These are phyloP conservation scores for Salix brachista DNA, from an alignment of 345 rosid genomes.

Conservation along the genomic window DNA sequence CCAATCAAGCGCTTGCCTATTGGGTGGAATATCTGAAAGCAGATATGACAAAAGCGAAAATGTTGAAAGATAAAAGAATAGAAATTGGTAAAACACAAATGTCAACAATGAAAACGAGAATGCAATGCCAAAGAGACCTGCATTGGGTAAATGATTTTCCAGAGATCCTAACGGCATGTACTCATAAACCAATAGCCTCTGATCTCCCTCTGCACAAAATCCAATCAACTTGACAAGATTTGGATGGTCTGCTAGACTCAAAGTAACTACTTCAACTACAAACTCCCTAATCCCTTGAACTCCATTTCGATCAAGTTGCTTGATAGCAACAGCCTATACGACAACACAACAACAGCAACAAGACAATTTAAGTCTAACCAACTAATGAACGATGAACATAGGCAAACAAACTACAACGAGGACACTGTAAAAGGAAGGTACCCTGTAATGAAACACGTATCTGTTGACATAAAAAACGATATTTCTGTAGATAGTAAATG, in stretches of 20 bases:
- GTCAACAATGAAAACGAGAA: not conserved
- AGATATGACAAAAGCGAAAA: not conserved
- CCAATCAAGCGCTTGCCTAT: constrained; percentile 40
- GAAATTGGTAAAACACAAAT: not conserved
- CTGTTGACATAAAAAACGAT: not conserved
- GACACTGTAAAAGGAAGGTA: not conserved
- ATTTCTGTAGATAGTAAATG: not conserved
- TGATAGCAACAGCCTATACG: constrained; percentile 38
- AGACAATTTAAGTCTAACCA: not conserved
- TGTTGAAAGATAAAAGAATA: not conserved
- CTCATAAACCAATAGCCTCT: constrained; percentile 44
- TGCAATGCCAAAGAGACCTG: not conserved
- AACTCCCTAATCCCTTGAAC: constrained; percentile 42
- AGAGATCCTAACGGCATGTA: constrained; percentile 48
- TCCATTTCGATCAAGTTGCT: constrained; percentile 44
- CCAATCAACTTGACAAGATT: constrained; percentile 45
- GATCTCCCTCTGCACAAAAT: constrained; percentile 40
- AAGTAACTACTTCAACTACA: constrained; percentile 32
- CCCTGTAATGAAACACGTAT: not conserved
- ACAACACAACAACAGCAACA: constrained; percentile 2
- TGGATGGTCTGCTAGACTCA: constrained; percentile 37
- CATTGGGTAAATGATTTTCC: constrained; percentile 39
- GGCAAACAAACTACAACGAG: not conserved
- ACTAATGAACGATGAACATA: not conserved
- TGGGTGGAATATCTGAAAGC: constrained; percentile 26